Evolutionary conservation across 2,329 filamentous ascomycete species (phyloP), one percentile per base, ranked within the genome.

Genomic region (Periglandula ipomoeae): DNA sequence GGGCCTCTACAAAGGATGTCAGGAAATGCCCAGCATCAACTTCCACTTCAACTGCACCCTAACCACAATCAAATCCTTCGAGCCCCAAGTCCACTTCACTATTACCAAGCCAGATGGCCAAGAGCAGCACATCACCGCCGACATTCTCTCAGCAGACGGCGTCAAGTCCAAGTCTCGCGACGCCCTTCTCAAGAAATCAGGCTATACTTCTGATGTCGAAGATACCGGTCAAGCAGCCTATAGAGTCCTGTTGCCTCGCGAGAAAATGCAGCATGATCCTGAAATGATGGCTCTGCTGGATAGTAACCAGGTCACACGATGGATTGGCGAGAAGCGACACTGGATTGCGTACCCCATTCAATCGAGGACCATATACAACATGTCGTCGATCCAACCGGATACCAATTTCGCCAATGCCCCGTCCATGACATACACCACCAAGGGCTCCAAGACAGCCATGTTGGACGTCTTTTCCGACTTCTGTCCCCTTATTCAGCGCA

Each of bases 211-310:
- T 32, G 30, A 32, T 5, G 6, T 32, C 10, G 30, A 32, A 32
- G 83, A 87, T 52, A 88, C 85, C 0, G 80, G 84, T 4, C 84
- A 89, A 66, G 86, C 87, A 0, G 84, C 85, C 3, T 90, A 90
- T 69, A 79, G 86, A 11, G 87, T 90, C 65, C 85, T 90, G 78
- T 73, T 90, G 17, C 78, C 75, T 1, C 78, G 85, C 11, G 74
- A 79, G 26, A 72, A 84, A 54, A 85, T 89, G 78, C 66, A 73
- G 50, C 56, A 74, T 20, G 84, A 89, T 58, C 76, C 85, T 0
- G 84, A 87, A 58, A 72, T 89, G 53, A 70, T 83, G 47, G 73
- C 68, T n/a, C 73, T 89, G 9, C 71, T 90, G 20, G 79, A 87
- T 55, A 72, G 75, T 39, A 78, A 88, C 58, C 71, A 75, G 44